Conservation (phyloP, 2,329 filamentous ascomycete species). For the Teratosphaeriaceae sp. region DNA sequence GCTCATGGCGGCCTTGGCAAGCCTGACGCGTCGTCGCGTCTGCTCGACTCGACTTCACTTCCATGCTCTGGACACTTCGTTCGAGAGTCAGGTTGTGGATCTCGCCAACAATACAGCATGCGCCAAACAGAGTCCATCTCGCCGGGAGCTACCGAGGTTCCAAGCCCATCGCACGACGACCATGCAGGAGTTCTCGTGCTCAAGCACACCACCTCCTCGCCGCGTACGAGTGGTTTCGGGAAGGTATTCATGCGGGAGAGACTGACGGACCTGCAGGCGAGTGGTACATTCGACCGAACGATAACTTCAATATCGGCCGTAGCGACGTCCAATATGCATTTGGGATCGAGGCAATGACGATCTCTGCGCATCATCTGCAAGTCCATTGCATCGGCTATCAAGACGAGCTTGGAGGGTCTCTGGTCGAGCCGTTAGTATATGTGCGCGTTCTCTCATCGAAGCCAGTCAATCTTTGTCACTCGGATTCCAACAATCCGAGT, state of each 20-base stretch:
- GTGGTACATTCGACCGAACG: neutral
- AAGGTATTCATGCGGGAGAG: neutral
- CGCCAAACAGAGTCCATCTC: too few relatives aligned
- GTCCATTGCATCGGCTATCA: slow-evolving; percentile 43
- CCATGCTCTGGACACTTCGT: too few relatives aligned
- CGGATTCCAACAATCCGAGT: slow-evolving; percentile 20
- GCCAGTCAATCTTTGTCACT: slow-evolving; percentile 32
- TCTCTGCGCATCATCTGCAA: slow-evolving; percentile 42
- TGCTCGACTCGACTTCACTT: too few relatives aligned
- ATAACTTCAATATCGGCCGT: slow-evolving; percentile 23
- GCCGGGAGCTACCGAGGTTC: too few relatives aligned
- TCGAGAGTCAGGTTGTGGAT: too few relatives aligned
- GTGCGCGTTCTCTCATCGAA: slow-evolving; percentile 41
- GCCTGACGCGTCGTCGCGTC: too few relatives aligned
- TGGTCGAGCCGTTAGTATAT: slow-evolving; percentile 41
- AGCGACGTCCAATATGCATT: slow-evolving; percentile 17
- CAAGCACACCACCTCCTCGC: too few relatives aligned
- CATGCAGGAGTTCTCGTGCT: too few relatives aligned
- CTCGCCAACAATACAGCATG: too few relatives aligned
- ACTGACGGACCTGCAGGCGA: neutral
- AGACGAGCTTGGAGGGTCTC: slow-evolving; percentile 20
- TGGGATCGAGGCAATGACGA: slow-evolving; percentile 24
- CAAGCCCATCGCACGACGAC: too few relatives aligned
- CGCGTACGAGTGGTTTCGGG: neutral
- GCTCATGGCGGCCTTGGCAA: too few relatives aligned